These are phyloP conservation scores for Berkeleyomyces rouxiae DNA, from an alignment of 2,329 filamentous ascomycete species.

Conservation along the genomic window DNA sequence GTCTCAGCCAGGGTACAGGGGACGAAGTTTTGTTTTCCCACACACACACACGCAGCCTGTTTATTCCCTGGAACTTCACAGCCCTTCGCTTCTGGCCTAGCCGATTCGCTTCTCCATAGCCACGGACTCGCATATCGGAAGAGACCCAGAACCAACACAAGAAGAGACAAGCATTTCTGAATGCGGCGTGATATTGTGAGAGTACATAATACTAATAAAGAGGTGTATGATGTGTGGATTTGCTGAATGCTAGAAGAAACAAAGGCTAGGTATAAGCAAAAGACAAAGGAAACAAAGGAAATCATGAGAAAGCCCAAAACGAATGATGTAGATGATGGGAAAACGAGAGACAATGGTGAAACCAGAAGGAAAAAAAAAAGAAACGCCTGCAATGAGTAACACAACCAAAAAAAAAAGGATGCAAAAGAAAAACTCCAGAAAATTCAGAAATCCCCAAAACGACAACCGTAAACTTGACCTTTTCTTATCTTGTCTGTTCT, in stretches of 20 bases:
- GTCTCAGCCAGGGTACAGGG: neutral
- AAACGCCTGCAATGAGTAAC: constrained; percentile 2
- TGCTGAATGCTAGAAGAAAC: neutral
- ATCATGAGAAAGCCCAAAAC: neutral
- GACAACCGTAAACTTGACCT: neutral
- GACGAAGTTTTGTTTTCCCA: neutral
- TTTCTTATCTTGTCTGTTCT: neutral
- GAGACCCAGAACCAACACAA: neutral
- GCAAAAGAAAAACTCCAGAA: constrained; percentile 10
- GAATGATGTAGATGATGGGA: neutral
- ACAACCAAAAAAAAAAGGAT: constrained; percentile 7
- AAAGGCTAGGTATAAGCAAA: neutral
- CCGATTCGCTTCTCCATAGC: neutral
- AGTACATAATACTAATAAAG: too few relatives aligned
- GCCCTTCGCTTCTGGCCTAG: neutral
- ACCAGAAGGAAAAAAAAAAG: neutral
- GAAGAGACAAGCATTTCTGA: neutral
- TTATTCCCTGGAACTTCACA: neutral
- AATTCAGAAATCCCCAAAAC: neutral
- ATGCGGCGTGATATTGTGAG: neutral
- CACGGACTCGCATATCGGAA: neutral
- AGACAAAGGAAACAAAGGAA: neutral
- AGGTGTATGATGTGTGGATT: neutral
- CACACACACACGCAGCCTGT: neutral
- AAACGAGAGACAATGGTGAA: neutral